Conservation (phyloP, 116 monocot genomes). For the Posidonia oceanica region DNA sequence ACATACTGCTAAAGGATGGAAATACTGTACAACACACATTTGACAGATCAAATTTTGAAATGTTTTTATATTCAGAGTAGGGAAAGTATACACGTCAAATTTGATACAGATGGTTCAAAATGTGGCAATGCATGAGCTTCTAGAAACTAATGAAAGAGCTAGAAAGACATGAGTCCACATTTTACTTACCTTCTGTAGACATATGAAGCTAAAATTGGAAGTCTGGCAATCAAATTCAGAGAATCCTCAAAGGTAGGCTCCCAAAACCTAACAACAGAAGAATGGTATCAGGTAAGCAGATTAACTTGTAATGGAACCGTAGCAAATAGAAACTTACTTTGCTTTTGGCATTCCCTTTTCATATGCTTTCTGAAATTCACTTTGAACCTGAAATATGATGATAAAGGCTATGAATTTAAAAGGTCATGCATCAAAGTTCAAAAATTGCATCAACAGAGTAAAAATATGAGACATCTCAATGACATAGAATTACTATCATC, state of each 20-base stretch:
- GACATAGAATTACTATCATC: too few species aligned
- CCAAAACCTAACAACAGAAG: slow-evolving; percentile 57
- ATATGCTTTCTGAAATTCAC: slow-evolving; percentile 99
- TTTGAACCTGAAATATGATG: slow-evolving; percentile 62
- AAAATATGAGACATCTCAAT: too few species aligned
- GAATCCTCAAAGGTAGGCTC: slow-evolving; percentile 96
- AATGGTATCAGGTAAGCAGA: not conserved
- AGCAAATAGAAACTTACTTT: slow-evolving; percentile 35
- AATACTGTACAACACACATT: too few species aligned
- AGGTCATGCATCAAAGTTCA: not conserved
- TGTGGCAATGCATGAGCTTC: not conserved
- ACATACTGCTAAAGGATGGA: not conserved
- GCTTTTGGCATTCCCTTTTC: slow-evolving; percentile 87
- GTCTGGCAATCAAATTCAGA: slow-evolving; percentile 81
- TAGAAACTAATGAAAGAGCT: not conserved
- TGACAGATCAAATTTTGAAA: not conserved
- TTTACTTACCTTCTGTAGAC: slow-evolving; percentile 69
- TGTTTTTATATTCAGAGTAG: not conserved
- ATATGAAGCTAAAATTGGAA: slow-evolving; percentile 84
- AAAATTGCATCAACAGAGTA: too few species aligned
- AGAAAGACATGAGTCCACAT: not conserved
- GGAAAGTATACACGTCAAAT: not conserved
- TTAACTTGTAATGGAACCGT: not conserved
- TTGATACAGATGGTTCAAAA: not conserved
- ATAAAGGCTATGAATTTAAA: not conserved